Conservation (phyloP, 1,284 basidiomycete genomes). For the Cryptococcus amylolentus region DNA sequence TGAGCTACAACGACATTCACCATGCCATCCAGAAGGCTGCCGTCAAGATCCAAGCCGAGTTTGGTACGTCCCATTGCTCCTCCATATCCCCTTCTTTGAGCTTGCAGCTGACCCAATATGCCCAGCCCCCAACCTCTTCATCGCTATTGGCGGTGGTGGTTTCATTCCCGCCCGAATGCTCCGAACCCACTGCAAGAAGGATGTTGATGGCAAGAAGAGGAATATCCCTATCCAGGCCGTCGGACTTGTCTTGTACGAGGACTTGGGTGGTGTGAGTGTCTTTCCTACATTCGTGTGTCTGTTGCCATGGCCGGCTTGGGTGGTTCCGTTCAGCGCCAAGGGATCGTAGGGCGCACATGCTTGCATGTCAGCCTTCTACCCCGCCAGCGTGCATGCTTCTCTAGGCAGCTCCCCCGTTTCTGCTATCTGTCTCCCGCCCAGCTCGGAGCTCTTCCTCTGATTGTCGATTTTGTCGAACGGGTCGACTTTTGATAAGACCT, state of each 20-base stretch:
- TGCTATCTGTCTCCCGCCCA: too few species aligned
- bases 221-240: conserved; percentile 87
- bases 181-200: conserved; percentile 81
- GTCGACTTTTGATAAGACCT: too few species aligned
- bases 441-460: too few species aligned
- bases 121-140: conserved; percentile 41
- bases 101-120: not conserved
- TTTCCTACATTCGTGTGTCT: not conserved
- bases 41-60: conserved; percentile 46
- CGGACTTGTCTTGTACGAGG: conserved; percentile 86
- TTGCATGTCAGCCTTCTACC: too few species aligned
- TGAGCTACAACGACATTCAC: conserved; percentile 51
- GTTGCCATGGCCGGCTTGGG: not conserved
- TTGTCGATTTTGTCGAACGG: too few species aligned
- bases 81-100: not conserved
- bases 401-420: too few species aligned
- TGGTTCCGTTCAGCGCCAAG: too few species aligned
- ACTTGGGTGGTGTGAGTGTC: conserved; percentile 60
- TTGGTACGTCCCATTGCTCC: conserved; percentile 31
- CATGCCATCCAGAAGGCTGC: conserved; percentile 45
- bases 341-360: too few species aligned
- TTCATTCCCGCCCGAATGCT: conserved; percentile 92
- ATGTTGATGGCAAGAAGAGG: conserved; percentile 59
- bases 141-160: conserved; percentile 58
- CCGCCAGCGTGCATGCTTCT: too few species aligned